Conservation (phyloP, 306 rosid species). For the Senna siamea region DNA sequence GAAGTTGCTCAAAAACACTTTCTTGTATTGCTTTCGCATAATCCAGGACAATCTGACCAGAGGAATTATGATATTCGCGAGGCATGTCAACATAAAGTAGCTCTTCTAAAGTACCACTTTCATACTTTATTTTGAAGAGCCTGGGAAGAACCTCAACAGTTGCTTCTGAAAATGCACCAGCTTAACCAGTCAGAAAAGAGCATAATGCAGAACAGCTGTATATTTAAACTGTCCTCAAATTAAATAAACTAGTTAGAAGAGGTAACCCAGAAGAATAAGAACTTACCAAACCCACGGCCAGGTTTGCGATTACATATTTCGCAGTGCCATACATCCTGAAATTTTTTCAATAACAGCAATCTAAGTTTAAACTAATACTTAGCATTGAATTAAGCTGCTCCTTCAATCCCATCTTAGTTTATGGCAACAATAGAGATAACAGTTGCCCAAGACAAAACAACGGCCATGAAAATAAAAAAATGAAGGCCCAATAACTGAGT, state of each 20-base stretch:
- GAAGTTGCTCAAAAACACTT: slow-evolving; percentile 98
- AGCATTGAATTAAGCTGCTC: not conserved
- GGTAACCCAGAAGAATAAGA: slow-evolving; percentile 8
- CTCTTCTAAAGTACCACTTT: slow-evolving; percentile 97
- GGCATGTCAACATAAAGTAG: slow-evolving; percentile 94
- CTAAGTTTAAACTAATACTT: slow-evolving; percentile 24
- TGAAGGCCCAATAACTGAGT: slow-evolving; percentile 29
- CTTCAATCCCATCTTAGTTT: slow-evolving; percentile 25
- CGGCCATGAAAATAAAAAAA: slow-evolving; percentile 16
- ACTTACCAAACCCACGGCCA: slow-evolving; percentile 95
- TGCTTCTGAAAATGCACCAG: slow-evolving; percentile 71
- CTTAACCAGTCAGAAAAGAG: slow-evolving; percentile 34
- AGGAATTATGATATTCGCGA: slow-evolving; percentile 85
- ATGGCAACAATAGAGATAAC: slow-evolving; percentile 3
- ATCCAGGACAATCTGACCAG: slow-evolving; percentile 94
- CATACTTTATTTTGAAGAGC: slow-evolving; percentile 95
- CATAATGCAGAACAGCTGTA: slow-evolving; percentile 27
- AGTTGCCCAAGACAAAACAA: slow-evolving; percentile 11
- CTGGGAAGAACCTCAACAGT: slow-evolving; percentile 96
- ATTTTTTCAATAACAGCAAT: slow-evolving; percentile 34
- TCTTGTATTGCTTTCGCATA: slow-evolving; percentile 92
- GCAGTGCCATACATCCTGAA: slow-evolving; percentile 92
- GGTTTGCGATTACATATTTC: slow-evolving; percentile 94
- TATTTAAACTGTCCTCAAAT: slow-evolving; percentile 5
- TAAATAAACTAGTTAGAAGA: too few species aligned